Conservation (phyloP, 148 eudicot genomes). For the Limonium bicolor region DNA sequence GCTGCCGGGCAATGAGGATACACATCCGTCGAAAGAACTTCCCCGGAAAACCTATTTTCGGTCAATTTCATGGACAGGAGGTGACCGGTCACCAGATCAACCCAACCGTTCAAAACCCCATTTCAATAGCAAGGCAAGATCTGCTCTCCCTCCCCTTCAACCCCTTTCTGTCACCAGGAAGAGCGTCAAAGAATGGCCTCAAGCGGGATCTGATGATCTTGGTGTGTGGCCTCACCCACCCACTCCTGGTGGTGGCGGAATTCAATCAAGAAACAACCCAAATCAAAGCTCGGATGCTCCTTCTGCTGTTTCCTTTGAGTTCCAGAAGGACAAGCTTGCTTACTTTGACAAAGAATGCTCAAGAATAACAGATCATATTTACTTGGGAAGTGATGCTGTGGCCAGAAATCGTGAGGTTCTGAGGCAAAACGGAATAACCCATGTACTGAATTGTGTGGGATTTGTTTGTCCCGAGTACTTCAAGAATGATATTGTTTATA, state of each 20-base stretch:
- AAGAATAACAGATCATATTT: constrained; percentile 65
- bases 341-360: constrained; percentile 88
- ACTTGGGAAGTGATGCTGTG: constrained; percentile 76
- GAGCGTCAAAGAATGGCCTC: constrained; percentile 77
- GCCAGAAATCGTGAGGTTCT: constrained; percentile 69
- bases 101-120: constrained; percentile 3
- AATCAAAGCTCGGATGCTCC: neutral
- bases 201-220: constrained; percentile 85
- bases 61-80: constrained; percentile 2
- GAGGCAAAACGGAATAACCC: constrained; percentile 59
- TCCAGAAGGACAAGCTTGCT: constrained; percentile 61
- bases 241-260: constrained; percentile 44
- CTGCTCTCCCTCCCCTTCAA: constrained; percentile 62
- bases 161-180: constrained; percentile 62
- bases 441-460: constrained; percentile 93
- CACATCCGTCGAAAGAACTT: neutral
- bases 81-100: constrained; percentile 4
- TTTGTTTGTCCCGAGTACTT: constrained; percentile 89
- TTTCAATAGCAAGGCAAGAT: constrained; percentile 30
- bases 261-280: constrained; percentile 1
- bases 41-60: constrained; percentile 6
- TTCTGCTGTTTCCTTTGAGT: constrained; percentile 35
- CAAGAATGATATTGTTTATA: constrained; percentile 67
- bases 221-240: constrained; percentile 84
- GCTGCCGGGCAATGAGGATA: constrained; percentile 4